Base-by-base conservation (phyloP, 2,329 filamentous ascomycete species). In the Fusarium sp. region DNA sequence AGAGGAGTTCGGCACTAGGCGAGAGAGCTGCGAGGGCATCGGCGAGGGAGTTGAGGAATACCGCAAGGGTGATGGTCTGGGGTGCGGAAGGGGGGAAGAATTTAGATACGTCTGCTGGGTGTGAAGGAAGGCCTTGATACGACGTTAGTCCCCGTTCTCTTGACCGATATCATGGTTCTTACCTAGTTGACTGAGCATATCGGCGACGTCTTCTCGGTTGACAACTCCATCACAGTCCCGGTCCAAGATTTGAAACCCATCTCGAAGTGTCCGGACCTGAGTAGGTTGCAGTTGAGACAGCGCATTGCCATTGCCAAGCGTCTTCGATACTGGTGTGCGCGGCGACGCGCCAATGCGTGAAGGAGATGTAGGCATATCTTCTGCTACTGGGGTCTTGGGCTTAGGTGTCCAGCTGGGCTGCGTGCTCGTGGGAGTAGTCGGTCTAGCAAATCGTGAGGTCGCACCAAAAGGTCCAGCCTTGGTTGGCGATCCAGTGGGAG, bases 161-260 rank as follows among this genome's bases (percentile, higher is more conserved):
- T 24, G 6, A 27, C 12, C 6, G 24, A 27, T 40, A 55, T 16
- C 27, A 40, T 27, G 10, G 22, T 16, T 71, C 78, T 57, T 84
- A 94, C 93, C 95, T 57, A 98, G 87, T 79, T 97, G 95, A 67
- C 89, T 90, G 35, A 99, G 88, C 89, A 98, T 97, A 77, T 97
- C 94, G 17, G 91, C 91, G 6, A 99, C 91, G 80, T 97, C 94
- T 24, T 96, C 93, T 67, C 93, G 89, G 74, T 92, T 93, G 70
- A 99, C 92, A 59, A 90, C 86, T 20, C 96, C 95, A 79, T 96
- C 94, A 78, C 94, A 95, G 82, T 96, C 92, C 69, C 94, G 89
- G 82, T 98, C 96, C 55, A 99, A 87, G 67, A 98, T 95, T 82
- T 97, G 94, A 82, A 98, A 99, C 0, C 93, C 94, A 80, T 98